Conservation (phyloP, 148 eudicot genomes). For the Rhododendron ferrugineum region DNA sequence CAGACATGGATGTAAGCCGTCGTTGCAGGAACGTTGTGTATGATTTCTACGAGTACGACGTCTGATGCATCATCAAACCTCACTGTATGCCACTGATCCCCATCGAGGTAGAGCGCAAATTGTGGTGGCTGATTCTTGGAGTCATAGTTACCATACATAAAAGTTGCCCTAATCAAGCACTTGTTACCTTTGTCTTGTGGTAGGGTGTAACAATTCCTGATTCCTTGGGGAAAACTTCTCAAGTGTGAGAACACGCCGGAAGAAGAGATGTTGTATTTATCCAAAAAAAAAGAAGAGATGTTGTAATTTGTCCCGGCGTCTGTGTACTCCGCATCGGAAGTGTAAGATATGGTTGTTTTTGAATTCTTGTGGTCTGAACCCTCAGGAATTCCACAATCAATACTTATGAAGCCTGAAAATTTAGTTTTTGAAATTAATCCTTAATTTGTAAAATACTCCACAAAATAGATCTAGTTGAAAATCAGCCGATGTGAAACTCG, state of each 20-base stretch:
- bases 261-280: slow-evolving; percentile 11
- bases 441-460: too few relatives aligned
- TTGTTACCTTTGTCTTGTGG: slow-evolving; percentile 11
- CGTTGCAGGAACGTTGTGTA: slow-evolving; percentile 13
- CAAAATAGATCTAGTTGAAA: too few relatives aligned
- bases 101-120: slow-evolving; percentile 31
- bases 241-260: not conserved
- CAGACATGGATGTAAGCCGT: slow-evolving; percentile 31
- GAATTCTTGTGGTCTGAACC: slow-evolving; percentile 15
- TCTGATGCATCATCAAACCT: not conserved
- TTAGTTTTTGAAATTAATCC: not conserved
- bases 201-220: slow-evolving; percentile 39
- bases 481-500: too few relatives aligned
- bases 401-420: slow-evolving; percentile 29
- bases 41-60: slow-evolving; percentile 13
- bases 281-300: too few relatives aligned
- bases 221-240: slow-evolving; percentile 36
- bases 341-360: slow-evolving; percentile 19
- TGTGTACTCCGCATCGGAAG: slow-evolving; percentile 17
- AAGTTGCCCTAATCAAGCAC: slow-evolving; percentile 32
- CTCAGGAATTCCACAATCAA: slow-evolving; percentile 28
- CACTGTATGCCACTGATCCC: slow-evolving; percentile 30
- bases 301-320: slow-evolving; percentile 15
- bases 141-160: slow-evolving; percentile 44
- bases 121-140: slow-evolving; percentile 4